Evolutionary conservation across 345 rosid species (phyloP).

Genomic region (Bruguiera sexangula): DNA sequence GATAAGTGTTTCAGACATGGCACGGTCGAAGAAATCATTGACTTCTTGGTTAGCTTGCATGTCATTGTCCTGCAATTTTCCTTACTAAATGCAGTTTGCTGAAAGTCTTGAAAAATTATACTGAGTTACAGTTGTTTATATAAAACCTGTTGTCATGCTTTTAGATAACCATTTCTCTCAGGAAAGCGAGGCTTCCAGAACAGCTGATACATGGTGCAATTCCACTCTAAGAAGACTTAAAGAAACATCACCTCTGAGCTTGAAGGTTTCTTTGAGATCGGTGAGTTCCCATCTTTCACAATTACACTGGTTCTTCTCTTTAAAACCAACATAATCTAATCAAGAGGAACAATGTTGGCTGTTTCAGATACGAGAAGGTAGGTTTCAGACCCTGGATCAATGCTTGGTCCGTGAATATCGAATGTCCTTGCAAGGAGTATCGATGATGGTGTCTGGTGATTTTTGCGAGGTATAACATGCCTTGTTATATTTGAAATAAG

Average conservation of each 20-base stretch:
- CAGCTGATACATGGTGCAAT: slow-evolving; percentile 63
- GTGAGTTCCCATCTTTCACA: slow-evolving; percentile 41
- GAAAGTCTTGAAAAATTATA: background rate
- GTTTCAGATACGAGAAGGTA: slow-evolving; percentile 73
- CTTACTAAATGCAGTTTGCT: no score
- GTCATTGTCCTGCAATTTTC: background rate
- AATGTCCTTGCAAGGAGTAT: slow-evolving; percentile 71
- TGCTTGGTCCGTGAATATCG: slow-evolving; percentile 77
- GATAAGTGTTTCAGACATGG: slow-evolving; percentile 78
- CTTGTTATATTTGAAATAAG: no score
- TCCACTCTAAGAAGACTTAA: slow-evolving; percentile 60
- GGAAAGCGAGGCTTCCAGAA: slow-evolving; percentile 58
- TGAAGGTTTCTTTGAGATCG: slow-evolving; percentile 88
- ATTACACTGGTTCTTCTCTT: background rate
- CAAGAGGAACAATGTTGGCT: slow-evolving; percentile 9
- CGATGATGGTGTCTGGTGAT: slow-evolving; percentile 50
- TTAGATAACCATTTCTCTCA: slow-evolving; percentile 25
- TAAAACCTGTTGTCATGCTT: slow-evolving; percentile 7
- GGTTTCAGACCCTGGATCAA: slow-evolving; percentile 74
- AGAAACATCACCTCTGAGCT: slow-evolving; percentile 80
- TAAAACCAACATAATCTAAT: background rate
- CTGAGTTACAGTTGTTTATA: background rate
- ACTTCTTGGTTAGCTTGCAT: slow-evolving; percentile 57
- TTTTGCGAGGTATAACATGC: slow-evolving; percentile 61
- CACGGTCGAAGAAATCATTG: slow-evolving; percentile 84